A percentile compares a stretch with the other conserved stretches of the same genome.
phyloP scores from a whole-genome alignment of 1,284 basidiomycete genomes.

The Lignosus rhinocerotis region DNA sequence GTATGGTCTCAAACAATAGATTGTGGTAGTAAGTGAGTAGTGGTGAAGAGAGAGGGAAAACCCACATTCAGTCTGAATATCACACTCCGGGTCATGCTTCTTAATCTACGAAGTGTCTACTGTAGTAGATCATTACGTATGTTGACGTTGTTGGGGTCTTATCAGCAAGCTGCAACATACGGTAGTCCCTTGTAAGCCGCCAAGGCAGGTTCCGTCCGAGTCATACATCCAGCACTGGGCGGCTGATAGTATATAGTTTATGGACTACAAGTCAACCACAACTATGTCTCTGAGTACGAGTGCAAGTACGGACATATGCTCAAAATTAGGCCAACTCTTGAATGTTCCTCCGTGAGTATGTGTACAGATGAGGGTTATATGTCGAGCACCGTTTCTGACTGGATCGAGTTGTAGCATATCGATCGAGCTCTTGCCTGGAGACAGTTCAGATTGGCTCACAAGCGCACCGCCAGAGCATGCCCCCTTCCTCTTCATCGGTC shows the following conservation, averaged over 20 bases:
- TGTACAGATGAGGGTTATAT: not conserved
- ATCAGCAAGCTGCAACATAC: too few species aligned
- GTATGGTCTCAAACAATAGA: too few species aligned
- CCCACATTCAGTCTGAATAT: too few species aligned
- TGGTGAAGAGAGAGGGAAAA: too few species aligned
- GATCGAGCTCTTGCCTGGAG: constrained; percentile 53
- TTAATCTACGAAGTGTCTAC: too few species aligned
- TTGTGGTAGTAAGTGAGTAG: too few species aligned
- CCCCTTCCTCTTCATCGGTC: constrained; percentile 58
- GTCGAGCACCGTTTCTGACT: not conserved
- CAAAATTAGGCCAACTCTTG: constrained; percentile 15
- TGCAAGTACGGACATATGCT: not conserved
- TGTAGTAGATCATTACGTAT: too few species aligned
- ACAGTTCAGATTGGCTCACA: constrained; percentile 40
- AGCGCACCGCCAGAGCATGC: constrained; percentile 22
- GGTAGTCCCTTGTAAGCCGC: too few species aligned
- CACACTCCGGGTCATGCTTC: too few species aligned
- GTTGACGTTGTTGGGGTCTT: too few species aligned
- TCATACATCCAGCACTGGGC: too few species aligned
- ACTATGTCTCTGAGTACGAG: not conserved
- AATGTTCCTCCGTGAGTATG: constrained; percentile 23
- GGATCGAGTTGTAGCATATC: constrained; percentile 29
- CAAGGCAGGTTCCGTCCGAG: too few species aligned
- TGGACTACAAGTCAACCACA: not conserved
- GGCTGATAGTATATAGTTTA: not conserved